Evolutionary conservation across 495 filamentous ascomycete species (phyloP), one percentile per base, ranked within the genome.

Genomic region (Chaetomium fimeti): DNA sequence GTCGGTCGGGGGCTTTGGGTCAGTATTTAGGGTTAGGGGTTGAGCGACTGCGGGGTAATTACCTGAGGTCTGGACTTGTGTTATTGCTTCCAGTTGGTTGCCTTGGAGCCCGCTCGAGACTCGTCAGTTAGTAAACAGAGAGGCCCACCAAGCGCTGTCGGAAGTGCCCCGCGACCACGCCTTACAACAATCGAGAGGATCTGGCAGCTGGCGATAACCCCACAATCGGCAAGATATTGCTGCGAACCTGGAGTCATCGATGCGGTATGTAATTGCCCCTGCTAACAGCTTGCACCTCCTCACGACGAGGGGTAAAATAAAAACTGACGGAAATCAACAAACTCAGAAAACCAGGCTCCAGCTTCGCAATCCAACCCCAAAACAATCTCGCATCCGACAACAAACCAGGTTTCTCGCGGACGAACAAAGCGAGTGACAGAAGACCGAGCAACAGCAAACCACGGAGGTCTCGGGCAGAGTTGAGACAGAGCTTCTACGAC

Each of bases 341-440:
- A 67, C 22, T 18, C 69, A 79, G 76, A 73, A 78, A 77, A 52
- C 75, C 72, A 13, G 73, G 75, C 45, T 68, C 72, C 40, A 47
- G 66, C 25, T 75, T 74, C 51, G 69, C 70, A 63, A 65, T 76
- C 64, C 74, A 73, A 58, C 76, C 75, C 28, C 73, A 74, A 51
- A 75, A 77, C 69, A 72, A 70, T 57, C 68, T 75, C 18, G 55
- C 64, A 32, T 74, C 74, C 9, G 48, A 61, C 60, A 66, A 76
- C 20, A 68, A 49, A 65, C 66, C 71, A 0, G 54, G 62, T 27
- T 71, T 71, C 68, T 36, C 43, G 25, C 61, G 57, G 24, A n/a
- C 20, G 22, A 57, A 32, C 13, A 66, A 52, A 28, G 24, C 58
- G 40, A 62, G 56, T 45, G 56, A 22, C 29, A 43, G 9, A 16